phyloP scores from a whole-genome alignment of 2,329 filamentous ascomycete species.

The Colletotrichum salicis region DNA sequence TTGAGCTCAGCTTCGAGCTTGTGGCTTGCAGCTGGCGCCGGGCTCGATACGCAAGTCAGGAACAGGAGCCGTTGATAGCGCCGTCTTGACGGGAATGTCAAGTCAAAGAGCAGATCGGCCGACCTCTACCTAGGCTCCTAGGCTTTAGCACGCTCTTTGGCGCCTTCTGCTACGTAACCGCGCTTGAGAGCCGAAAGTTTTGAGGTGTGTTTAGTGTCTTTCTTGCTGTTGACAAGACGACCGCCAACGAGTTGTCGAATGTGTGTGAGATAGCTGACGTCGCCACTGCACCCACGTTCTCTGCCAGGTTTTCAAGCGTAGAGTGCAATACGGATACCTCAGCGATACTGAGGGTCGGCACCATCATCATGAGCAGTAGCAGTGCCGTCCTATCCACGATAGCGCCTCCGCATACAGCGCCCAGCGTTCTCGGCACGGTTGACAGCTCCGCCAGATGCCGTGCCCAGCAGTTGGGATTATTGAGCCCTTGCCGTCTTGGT shows the following conservation, averaged over 20 bases:
- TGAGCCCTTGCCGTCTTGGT: background rate
- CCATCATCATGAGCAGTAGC: background rate
- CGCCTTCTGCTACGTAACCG: background rate
- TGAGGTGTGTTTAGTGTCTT: background rate
- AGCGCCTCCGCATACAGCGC: background rate
- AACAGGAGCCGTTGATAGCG: slow-evolving; percentile 3
- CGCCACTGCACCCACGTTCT: background rate
- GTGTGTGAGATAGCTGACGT: background rate
- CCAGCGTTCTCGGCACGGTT: background rate
- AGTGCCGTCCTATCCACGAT: background rate
- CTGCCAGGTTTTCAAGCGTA: background rate
- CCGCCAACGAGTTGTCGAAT: background rate
- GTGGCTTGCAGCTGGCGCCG: background rate
- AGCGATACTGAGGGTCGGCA: too few species aligned
- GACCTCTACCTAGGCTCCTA: background rate
- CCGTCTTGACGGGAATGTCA: slow-evolving; percentile 12
- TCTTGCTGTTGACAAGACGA: background rate
- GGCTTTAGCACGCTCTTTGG: background rate
- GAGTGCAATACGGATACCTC: too few species aligned
- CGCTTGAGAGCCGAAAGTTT: background rate
- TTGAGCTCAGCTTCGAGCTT: background rate
- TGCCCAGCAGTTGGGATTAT: background rate
- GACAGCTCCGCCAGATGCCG: background rate
- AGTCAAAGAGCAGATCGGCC: background rate
- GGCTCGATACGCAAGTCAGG: background rate